Base-by-base conservation (phyloP, 768 basidiomycete genomes). In the Tricholoma hemisulphureum region DNA sequence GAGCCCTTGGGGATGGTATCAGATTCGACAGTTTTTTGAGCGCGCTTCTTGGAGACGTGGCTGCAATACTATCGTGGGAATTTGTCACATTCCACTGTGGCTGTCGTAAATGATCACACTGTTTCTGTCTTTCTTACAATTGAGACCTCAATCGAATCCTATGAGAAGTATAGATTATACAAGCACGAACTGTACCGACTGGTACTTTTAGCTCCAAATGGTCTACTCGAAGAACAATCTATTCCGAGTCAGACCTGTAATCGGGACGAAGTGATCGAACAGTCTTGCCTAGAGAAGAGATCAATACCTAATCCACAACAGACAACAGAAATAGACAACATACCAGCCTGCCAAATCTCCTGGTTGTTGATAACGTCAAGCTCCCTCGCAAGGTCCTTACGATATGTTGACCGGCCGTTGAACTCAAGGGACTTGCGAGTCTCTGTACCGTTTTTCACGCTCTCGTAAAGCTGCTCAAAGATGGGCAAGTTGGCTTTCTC, bases 331-430 rank as follows among this genome's bases (percentile, higher is more conserved):
- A 11, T 10, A 53, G 32, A 9, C 20, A 13, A 74, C 83, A 59
- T 70, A 84, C 88, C 95, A 62, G 96, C 95, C 59, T 93, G 81
- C 96, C 96, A 98, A 74, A 98, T 98, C 81, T 98, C 96, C 77
- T 98, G 96, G 75, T 93, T 86, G 77, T 98, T 88, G 68, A 99
- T 98, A 74, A 91, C 93, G 69, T 84, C 88, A 58, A 96, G 83
- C 77, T 98, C 96, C 79, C 85, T 88, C 62, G 88, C 88, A 60
- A 98, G 87, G 68, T 96, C 95, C 72, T 92, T 78, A 61, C 95
- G 90, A 80, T 99, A 99, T 1, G 95, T 96, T 61, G 83, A 72
- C 54, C 94, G 88, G 39, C 89, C 87, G 72, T 98, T 98, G 84
- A 92, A 99, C 71, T 97, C 93, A 67, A 99, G 86, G 34, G 93